Evolutionary conservation across 1,284 basidiomycete genomes (phyloP).

Genomic region (Cystobasidium slooffiae): DNA sequence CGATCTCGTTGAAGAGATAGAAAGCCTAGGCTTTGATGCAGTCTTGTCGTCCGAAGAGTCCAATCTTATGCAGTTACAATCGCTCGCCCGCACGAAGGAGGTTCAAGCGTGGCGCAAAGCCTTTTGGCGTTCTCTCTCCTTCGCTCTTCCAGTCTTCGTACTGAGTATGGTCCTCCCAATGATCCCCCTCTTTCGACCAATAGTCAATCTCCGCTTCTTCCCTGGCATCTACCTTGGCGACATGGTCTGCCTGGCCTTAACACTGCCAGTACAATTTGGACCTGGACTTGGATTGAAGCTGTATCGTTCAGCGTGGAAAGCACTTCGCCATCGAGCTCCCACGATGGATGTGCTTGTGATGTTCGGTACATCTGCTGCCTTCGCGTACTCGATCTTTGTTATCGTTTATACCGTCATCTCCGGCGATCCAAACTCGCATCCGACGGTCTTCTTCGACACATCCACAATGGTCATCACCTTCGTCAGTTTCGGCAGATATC

Average conservation of each 20-base stretch:
- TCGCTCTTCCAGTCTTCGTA: conserved; percentile 91
- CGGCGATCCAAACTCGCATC: conserved; percentile 68
- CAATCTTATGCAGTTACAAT: conserved; percentile 84
- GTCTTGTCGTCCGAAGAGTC: conserved; percentile 75
- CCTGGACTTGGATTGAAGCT: conserved; percentile 75
- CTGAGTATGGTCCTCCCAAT: conserved; percentile 85
- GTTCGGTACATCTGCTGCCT: conserved; percentile 91
- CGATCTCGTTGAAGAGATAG: conserved; percentile 81
- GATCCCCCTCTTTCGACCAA: conserved; percentile 57
- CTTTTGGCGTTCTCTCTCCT: conserved; percentile 73
- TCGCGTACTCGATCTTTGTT: conserved; percentile 79
- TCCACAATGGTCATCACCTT: conserved; percentile 99
- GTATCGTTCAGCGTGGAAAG: conserved; percentile 87
- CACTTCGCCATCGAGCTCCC: conserved; percentile 82
- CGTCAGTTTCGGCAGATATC: conserved; percentile 89
- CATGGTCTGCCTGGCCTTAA: conserved; percentile 76
- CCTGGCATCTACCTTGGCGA: conserved; percentile 81
- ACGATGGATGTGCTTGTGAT: conserved; percentile 93
- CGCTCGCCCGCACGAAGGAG: conserved; percentile 88
- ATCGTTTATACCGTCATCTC: conserved; percentile 65
- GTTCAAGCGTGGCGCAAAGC: conserved; percentile 86
- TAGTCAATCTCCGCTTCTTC: conserved; percentile 64
- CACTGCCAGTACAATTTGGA: conserved; percentile 92
- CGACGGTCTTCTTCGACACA: conserved; percentile 96
- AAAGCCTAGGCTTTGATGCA: conserved; percentile 88